Conservation (phyloP, 2,329 filamentous ascomycete genomes). For the Cladosporium velox region DNA sequence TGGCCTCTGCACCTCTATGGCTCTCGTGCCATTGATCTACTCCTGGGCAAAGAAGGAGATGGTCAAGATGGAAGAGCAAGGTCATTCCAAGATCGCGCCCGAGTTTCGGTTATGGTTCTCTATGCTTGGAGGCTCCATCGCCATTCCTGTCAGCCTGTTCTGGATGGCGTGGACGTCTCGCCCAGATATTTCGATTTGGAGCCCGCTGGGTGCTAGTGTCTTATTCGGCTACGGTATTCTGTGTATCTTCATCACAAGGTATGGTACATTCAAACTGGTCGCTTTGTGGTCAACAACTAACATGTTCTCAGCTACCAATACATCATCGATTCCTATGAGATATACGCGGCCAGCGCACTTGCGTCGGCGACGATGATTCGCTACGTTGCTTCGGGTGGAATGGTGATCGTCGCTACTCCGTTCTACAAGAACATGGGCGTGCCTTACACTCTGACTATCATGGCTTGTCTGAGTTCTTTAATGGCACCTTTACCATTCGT, state of each 20-base stretch:
- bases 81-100: conserved; percentile 46
- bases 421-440: conserved; percentile 44
- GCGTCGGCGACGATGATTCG: conserved; percentile 44
- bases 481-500: conserved; percentile 46
- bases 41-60: conserved; percentile 48
- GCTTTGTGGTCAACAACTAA: conserved; percentile 3
- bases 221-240: conserved; percentile 56
- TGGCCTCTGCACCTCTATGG: conserved; percentile 46
- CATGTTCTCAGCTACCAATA: conserved; percentile 53
- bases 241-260: conserved; percentile 52
- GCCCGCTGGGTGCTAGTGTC: conserved; percentile 52
- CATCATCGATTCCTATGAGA: conserved; percentile 59
- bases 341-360: conserved; percentile 54
- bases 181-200: conserved; percentile 52
- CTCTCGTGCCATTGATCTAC: conserved; percentile 45
- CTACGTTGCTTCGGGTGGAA: conserved; percentile 45
- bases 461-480: conserved; percentile 36
- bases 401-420: conserved; percentile 43
- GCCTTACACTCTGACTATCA: conserved; percentile 39
- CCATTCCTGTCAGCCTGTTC: conserved; percentile 56
- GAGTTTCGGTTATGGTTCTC: conserved; percentile 56
- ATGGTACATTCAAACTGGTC: conserved; percentile 35
- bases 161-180: conserved; percentile 60
- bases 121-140: conserved; percentile 50
- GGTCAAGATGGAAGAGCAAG: conserved; percentile 43